Conservation (phyloP, 352 stramenopile species). For the Blastocystis hominis region DNA sequence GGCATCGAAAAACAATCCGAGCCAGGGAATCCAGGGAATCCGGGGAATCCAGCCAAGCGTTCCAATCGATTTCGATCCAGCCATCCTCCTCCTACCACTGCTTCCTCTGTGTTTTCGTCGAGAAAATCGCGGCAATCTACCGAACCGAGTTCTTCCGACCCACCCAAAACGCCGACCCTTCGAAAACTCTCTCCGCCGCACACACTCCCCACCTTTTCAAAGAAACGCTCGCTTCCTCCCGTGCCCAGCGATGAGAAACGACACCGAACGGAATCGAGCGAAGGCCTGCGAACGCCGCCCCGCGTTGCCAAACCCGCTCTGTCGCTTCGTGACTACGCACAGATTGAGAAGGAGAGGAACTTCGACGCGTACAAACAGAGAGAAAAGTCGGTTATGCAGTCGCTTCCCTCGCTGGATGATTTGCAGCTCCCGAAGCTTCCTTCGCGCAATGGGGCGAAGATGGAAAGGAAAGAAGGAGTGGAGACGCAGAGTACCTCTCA, state of each 20-base stretch:
- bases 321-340: background rate
- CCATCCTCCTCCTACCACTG: background rate
- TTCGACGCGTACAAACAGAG: background rate
- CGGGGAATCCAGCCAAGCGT: background rate
- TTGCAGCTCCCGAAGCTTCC: background rate
- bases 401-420: background rate
- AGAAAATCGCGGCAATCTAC: background rate
- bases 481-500: background rate
- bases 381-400: background rate
- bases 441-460: background rate
- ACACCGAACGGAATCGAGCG: background rate
- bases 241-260: background rate
- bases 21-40: too few relatives aligned
- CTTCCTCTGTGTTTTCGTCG: background rate
- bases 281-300: background rate
- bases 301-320: background rate
- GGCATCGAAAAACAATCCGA: background rate
- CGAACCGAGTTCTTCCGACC: background rate
- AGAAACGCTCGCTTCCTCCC: background rate
- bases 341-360: background rate
- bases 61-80: background rate
- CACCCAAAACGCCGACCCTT: background rate
- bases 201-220: background rate
- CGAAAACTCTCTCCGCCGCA: background rate
- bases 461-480: background rate